Conservation (phyloP, 768 basidiomycete genomes). For the Pleurotus sapidus region DNA sequence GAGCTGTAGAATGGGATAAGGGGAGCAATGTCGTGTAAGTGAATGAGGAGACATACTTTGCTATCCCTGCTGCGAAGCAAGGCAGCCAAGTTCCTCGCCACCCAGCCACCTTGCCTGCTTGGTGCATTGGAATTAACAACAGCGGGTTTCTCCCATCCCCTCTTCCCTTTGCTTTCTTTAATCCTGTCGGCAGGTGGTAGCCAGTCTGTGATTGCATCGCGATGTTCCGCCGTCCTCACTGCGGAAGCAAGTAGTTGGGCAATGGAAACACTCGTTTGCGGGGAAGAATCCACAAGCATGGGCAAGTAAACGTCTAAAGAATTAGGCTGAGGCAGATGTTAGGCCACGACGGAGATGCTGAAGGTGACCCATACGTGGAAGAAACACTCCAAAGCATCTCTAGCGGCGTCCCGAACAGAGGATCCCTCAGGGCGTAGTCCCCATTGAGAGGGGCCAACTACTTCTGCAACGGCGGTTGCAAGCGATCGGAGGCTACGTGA, state of each 20-base stretch:
- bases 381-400: constrained; percentile 52
- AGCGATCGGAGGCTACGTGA: constrained; percentile 62
- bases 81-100: constrained; percentile 44
- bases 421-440: constrained; percentile 48
- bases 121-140: constrained; percentile 33
- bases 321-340: constrained; percentile 37
- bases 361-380: constrained; percentile 46
- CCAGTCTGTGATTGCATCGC: constrained; percentile 58
- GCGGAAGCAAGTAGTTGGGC: constrained; percentile 57
- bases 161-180: constrained; percentile 52
- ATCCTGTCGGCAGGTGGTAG: constrained; percentile 53
- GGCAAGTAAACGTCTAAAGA: constrained; percentile 69
- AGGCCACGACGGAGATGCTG: not conserved
- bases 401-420: constrained; percentile 46
- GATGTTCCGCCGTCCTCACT: constrained; percentile 47
- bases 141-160: constrained; percentile 74
- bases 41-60: constrained; percentile 38
- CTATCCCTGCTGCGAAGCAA: constrained; percentile 49
- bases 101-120: constrained; percentile 55
- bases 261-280: constrained; percentile 44
- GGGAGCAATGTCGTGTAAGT: not conserved
- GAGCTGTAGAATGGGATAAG: constrained; percentile 31
- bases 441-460: constrained; percentile 68
- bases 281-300: constrained; percentile 43
- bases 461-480: constrained; percentile 58